Conservation (phyloP, 1,139 yeast species). For the Yamadazyma mexicana region DNA sequence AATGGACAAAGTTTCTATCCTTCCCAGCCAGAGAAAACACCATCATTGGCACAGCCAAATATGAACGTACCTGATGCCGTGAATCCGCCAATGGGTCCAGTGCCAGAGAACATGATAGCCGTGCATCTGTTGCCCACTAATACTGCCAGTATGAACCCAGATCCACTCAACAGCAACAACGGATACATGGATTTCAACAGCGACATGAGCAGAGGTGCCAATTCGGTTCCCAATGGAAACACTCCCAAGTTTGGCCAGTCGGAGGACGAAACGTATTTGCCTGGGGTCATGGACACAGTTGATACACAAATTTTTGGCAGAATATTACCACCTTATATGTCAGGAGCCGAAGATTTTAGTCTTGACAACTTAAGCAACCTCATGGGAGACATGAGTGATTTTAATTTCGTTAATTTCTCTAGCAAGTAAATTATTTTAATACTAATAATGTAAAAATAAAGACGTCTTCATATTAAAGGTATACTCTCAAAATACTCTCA, state of each 20-base stretch:
- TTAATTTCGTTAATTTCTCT: constrained; percentile 3
- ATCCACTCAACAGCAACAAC: neutral
- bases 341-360: constrained; percentile 14
- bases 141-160: constrained; percentile 1
- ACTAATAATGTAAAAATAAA: too few species aligned
- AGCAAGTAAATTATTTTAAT: neutral
- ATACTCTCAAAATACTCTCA: neutral
- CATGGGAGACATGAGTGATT: constrained; percentile 11
- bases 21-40: neutral
- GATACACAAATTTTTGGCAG: constrained; percentile 85
- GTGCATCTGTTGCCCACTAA: constrained; percentile 3
- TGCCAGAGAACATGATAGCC: neutral
- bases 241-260: constrained; percentile 1
- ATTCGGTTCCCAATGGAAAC: neutral
- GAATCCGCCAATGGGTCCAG: neutral
- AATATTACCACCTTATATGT: constrained; percentile 81
- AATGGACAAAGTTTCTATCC: neutral
- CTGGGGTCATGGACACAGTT: constrained; percentile 80
- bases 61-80: neutral
- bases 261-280: constrained; percentile 45
- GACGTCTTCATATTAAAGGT: neutral
- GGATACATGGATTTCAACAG: neutral
- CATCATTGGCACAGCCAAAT: neutral
- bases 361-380: constrained; percentile 13
- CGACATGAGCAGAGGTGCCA: neutral